A percentile compares a stretch with the other conserved stretches of the same genome.
These are phyloP conservation scores for Raddia guianensis DNA, from an alignment of 176 grass and related monocot genomes.

Conservation along the genomic window DNA sequence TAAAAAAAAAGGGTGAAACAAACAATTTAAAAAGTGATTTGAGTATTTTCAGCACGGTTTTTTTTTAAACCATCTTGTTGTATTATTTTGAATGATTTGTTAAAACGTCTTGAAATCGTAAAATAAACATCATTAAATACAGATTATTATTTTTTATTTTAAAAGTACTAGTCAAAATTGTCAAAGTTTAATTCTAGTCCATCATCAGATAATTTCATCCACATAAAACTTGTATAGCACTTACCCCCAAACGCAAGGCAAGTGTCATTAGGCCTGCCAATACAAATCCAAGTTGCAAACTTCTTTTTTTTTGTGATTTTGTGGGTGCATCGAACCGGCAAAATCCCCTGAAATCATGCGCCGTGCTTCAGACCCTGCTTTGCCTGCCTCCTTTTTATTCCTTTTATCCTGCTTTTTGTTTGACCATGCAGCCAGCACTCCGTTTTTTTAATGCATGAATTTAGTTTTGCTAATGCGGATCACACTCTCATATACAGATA, in stretches of 20 bases:
- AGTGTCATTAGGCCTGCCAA: constrained; percentile 15
- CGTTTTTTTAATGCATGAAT: not conserved
- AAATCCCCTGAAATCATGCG: constrained; percentile 45
- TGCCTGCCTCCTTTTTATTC: not conserved
- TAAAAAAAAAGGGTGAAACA: no score
- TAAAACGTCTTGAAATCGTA: no score
- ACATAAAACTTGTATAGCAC: no score
- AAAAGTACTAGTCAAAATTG: no score
- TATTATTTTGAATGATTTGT: no score
- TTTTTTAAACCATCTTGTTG: no score
- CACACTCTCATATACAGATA: not conserved
- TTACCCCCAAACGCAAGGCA: constrained; percentile 27
- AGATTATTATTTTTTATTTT: no score
- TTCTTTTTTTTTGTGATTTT: not conserved
- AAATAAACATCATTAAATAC: no score
- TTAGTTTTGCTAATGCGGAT: constrained; percentile 6
- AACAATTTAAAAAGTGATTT: no score
- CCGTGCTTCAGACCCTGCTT: constrained; percentile 19
- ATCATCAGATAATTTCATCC: no score
- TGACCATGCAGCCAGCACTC: constrained; percentile 32
- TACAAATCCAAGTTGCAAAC: not conserved
- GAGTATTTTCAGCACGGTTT: no score
- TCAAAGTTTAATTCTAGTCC: no score
- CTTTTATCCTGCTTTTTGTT: constrained; percentile 17
- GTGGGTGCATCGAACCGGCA: constrained; percentile 30